Percentiles rank a stretch among this genome's conserved stretches.
Conservation (phyloP, 306 rosid species). For the Trichosanthes truncata region DNA sequence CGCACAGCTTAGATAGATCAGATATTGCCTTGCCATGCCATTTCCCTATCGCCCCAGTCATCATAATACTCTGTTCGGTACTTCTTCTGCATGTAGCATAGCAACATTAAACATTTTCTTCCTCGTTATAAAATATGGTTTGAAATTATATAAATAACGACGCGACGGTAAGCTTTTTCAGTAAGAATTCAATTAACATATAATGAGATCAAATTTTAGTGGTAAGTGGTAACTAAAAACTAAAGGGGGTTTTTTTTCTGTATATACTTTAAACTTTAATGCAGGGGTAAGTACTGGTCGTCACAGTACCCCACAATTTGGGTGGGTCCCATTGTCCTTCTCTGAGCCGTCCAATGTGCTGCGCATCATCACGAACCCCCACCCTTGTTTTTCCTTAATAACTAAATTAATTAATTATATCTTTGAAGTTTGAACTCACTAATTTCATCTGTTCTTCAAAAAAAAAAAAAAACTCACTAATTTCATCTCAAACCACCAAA, state of each 20-base stretch:
- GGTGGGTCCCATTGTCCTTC: background rate
- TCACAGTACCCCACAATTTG: background rate
- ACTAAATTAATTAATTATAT: background rate
- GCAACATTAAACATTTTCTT: background rate
- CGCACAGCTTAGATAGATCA: background rate
- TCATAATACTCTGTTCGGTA: background rate
- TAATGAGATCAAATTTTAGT: too few species aligned
- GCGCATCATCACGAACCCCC: background rate
- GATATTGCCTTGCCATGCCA: background rate
- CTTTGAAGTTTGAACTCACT: background rate
- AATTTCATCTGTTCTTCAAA: too few species aligned
- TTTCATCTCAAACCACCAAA: background rate
- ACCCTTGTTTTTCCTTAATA: background rate
- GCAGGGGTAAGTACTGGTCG: background rate
- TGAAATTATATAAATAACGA: background rate
- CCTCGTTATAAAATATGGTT: background rate
- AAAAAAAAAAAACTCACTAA: background rate
- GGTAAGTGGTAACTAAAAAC: background rate
- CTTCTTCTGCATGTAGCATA: background rate
- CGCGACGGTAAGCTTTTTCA: too few species aligned
- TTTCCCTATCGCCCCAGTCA: background rate
- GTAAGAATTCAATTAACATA: too few species aligned
- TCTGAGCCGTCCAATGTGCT: background rate
- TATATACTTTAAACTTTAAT: background rate
- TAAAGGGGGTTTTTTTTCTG: background rate